phyloP scores from a whole-genome alignment of 176 grass and related monocot genomes.

The Poa annua region DNA sequence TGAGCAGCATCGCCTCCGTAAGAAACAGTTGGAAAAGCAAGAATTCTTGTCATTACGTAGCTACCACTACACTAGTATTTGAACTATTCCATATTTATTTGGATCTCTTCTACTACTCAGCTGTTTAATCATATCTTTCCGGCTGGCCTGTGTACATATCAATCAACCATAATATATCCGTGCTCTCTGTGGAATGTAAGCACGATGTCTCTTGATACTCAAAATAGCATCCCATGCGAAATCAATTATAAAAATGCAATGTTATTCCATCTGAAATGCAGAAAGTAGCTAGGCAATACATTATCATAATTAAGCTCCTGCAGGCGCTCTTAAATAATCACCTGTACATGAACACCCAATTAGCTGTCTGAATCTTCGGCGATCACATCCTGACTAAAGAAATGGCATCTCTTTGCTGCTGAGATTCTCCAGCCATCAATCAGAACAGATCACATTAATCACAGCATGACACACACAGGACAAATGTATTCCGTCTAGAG shows the following conservation, averaged over 20 bases:
- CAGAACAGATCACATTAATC: conserved; percentile 44
- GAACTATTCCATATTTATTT: conserved; percentile 28
- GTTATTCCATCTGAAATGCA: conserved; percentile 31
- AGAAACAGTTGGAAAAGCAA: conserved; percentile 22
- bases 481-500: conserved; percentile 44
- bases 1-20: not conserved
- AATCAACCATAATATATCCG: not conserved
- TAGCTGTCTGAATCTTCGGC: conserved; percentile 35
- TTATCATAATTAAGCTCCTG: not conserved
- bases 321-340: conserved; percentile 25
- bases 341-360: not conserved
- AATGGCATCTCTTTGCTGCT: conserved; percentile 29
- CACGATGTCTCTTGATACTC: not conserved
- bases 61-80: conserved; percentile 15
- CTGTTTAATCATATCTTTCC: not conserved
- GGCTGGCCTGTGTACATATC: not conserved
- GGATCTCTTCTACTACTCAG: conserved; percentile 21
- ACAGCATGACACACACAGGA: conserved; percentile 43
- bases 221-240: not conserved
- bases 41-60: conserved; percentile 3
- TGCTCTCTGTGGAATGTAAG: not conserved
- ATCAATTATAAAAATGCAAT: not conserved
- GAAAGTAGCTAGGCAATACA: not conserved
- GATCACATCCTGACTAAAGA: conserved; percentile 47
- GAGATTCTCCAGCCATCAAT: conserved; percentile 53